phyloP scores from a whole-genome alignment of 176 grass and related monocot species.

The Oryza meridionalis region DNA sequence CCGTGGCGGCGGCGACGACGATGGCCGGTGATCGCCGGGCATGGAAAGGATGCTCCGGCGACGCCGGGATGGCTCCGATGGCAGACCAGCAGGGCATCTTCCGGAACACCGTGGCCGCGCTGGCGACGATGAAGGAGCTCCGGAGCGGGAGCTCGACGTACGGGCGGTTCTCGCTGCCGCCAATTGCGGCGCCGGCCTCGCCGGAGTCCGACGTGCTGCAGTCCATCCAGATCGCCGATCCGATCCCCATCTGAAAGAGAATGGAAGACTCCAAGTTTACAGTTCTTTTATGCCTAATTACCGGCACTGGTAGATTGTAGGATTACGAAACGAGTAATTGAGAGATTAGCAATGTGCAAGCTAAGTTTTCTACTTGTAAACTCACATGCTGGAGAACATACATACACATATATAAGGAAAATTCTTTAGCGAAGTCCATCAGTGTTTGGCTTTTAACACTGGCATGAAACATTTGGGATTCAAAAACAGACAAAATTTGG shows the following conservation, averaged over 20 bases:
- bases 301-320: not conserved
- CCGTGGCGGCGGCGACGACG: not conserved
- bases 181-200: slow-evolving; percentile 20
- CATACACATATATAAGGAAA: not conserved
- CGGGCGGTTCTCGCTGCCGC: slow-evolving; percentile 70
- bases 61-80: not conserved
- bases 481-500: slow-evolving; percentile 26
- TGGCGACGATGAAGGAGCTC: slow-evolving; percentile 68
- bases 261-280: no score
- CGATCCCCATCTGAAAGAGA: slow-evolving; percentile 36
- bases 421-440: not conserved
- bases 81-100: slow-evolving; percentile 55
- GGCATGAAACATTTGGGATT: not conserved
- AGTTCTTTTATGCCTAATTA: not conserved
- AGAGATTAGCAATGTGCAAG: not conserved
- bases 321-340: not conserved
- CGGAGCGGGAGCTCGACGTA: slow-evolving; percentile 72
- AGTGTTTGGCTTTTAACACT: not conserved
- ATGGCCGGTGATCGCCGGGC: not conserved
- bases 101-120: slow-evolving; percentile 62
- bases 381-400: not conserved
- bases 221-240: slow-evolving; percentile 47
- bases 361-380: not conserved
- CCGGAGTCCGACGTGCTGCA: slow-evolving; percentile 48
- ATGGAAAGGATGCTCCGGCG: not conserved